Evolutionary conservation across 1,284 basidiomycete species (phyloP).

Genomic region (Fomitopsis pinicola): DNA sequence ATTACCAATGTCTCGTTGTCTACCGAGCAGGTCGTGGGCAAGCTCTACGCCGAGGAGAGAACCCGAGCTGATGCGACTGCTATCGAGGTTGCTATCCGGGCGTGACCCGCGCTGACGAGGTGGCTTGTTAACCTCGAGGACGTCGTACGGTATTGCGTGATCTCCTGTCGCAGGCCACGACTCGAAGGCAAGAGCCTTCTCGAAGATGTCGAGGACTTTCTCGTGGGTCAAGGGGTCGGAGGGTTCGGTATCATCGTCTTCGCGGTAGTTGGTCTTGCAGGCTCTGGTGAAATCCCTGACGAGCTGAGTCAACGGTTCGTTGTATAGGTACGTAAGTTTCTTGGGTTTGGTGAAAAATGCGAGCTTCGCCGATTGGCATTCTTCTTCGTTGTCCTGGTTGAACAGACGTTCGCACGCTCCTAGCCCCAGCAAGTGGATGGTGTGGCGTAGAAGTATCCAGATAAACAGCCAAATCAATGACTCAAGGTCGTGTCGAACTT

Average conservation of each 20-base stretch:
- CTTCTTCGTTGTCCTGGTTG: too few species aligned
- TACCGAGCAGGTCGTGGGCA: not conserved
- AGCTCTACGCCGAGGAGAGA: not conserved
- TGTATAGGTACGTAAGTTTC: too few species aligned
- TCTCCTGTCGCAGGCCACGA: not conserved
- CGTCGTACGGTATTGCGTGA: too few species aligned
- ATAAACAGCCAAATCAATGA: slow-evolving; percentile 15
- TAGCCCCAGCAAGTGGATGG: too few species aligned
- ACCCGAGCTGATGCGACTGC: not conserved
- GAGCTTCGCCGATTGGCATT: too few species aligned
- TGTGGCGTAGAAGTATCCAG: not conserved
- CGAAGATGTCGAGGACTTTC: not conserved
- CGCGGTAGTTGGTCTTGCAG: too few species aligned
- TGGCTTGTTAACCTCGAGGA: too few species aligned
- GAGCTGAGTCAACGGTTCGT: too few species aligned
- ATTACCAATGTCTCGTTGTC: not conserved
- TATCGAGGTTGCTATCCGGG: not conserved
- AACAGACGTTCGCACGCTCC: too few species aligned
- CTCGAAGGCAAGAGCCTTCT: not conserved
- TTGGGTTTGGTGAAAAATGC: too few species aligned
- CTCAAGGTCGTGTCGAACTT: slow-evolving; percentile 13
- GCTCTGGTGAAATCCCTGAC: too few species aligned
- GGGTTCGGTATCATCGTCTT: not conserved
- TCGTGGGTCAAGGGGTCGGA: not conserved
- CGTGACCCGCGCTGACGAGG: not conserved